phyloP scores from a whole-genome alignment of 1,139 yeast genomes.

The Kurtzmaniella natalensis region DNA sequence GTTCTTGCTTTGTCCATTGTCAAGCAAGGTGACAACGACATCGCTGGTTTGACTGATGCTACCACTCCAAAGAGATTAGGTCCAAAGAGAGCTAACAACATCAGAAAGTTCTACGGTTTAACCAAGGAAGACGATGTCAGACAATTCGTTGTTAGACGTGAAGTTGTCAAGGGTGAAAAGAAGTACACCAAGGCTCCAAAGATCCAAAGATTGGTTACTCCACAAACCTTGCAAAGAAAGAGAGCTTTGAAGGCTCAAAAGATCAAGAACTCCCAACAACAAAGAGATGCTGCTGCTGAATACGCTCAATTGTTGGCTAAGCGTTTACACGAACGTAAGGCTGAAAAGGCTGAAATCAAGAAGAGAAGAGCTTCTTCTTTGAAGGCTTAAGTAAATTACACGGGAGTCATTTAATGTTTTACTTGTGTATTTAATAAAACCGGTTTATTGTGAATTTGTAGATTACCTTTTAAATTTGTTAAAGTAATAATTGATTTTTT shows the following conservation, averaged over 20 bases:
- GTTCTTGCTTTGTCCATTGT: slow-evolving; percentile 89
- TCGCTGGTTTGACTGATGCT: slow-evolving; percentile 92
- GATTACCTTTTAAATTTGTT: neutral
- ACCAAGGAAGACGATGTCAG: slow-evolving; percentile 95
- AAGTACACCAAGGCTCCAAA: slow-evolving; percentile 99
- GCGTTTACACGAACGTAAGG: slow-evolving; percentile 98
- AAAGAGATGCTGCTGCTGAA: slow-evolving; percentile 99
- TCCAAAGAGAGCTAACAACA: slow-evolving; percentile 99
- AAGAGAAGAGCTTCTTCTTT: slow-evolving; percentile 99
- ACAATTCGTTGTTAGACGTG: slow-evolving; percentile 98
- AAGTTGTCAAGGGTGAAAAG: slow-evolving; percentile 96
- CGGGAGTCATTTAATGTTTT: slow-evolving; percentile 9
- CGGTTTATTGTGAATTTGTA: slow-evolving; percentile 6
- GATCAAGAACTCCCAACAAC: slow-evolving; percentile 96
- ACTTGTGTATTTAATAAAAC: slow-evolving; percentile 20
- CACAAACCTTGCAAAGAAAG: slow-evolving; percentile 99
- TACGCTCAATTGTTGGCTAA: slow-evolving; percentile 98
- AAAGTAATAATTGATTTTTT: neutral
- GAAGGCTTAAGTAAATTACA: slow-evolving; percentile 54
- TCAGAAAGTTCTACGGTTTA: slow-evolving; percentile 98
- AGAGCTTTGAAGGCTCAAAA: slow-evolving; percentile 92
- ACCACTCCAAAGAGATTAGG: slow-evolving; percentile 98
- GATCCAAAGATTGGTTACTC: slow-evolving; percentile 99
- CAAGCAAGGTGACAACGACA: slow-evolving; percentile 96
- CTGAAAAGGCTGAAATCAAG: slow-evolving; percentile 95